Percentiles rank a stretch among this genome's conserved stretches.
Conservation (phyloP, 257 asterid genomes). For the Handroanthus guayacan region DNA sequence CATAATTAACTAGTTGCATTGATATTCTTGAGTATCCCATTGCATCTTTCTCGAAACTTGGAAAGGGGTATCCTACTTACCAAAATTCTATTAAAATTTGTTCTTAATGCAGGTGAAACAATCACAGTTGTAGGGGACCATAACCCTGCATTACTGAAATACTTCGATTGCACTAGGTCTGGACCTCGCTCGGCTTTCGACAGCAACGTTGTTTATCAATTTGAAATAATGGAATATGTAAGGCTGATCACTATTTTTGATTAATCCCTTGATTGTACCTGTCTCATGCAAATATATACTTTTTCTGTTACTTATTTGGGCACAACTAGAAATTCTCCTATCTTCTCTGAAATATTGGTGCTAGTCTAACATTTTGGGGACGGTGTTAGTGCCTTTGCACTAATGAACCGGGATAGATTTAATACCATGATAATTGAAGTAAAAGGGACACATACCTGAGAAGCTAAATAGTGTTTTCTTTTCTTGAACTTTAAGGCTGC, state of each 20-base stretch:
- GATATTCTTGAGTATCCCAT: conserved; percentile 24
- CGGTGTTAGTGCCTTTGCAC: conserved; percentile 22
- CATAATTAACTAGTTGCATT: conserved; percentile 15
- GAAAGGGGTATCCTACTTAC: neutral
- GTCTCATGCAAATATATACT: neutral
- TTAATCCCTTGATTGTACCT: conserved; percentile 20
- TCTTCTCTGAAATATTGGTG: conserved; percentile 6
- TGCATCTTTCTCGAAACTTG: conserved; percentile 24
- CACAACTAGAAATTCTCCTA: conserved; percentile 7
- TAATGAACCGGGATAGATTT: conserved; percentile 10
- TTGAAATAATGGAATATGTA: conserved; percentile 99
- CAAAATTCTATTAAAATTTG: conserved; percentile 30
- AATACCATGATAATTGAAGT: conserved; percentile 10
- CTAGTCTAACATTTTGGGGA: conserved; percentile 3
- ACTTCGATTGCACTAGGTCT: conserved; percentile 94
- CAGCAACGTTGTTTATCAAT: conserved; percentile 91
- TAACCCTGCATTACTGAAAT: conserved; percentile 77
- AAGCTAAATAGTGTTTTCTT: conserved; percentile 19
- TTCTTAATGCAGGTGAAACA: conserved; percentile 76
- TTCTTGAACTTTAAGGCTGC: conserved; percentile 20
- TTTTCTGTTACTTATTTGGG: neutral
- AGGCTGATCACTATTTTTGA: conserved; percentile 45
- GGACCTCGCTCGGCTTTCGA: conserved; percentile 99
- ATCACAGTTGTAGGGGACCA: conserved; percentile 98
- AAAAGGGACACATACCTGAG: conserved; percentile 7